These are phyloP conservation scores for Ganoderma boninense DNA, from an alignment of 1,284 basidiomycete genomes.

Conservation along the genomic window DNA sequence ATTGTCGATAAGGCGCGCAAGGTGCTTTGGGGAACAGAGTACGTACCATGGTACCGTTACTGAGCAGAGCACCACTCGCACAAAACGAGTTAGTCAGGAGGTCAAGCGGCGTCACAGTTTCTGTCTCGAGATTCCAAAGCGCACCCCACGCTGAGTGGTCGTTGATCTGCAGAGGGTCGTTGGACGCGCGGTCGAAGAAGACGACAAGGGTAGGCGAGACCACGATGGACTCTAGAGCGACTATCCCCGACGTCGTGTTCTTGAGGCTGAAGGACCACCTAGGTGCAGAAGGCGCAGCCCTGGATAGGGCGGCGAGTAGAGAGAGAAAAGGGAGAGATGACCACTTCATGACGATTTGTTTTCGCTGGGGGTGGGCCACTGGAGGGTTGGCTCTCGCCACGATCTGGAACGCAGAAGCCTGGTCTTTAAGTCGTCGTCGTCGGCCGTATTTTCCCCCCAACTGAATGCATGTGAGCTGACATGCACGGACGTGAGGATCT, in stretches of 20 bases:
- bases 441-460: not conserved
- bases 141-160: conserved; percentile 23
- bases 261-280: conserved; percentile 31
- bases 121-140: conserved; percentile 41
- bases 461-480: not conserved
- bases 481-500: not conserved
- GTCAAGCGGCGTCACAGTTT: conserved; percentile 17
- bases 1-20: not conserved
- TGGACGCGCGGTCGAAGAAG: conserved; percentile 53
- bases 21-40: too few relatives aligned
- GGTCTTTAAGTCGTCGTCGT: not conserved
- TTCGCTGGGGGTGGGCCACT: not conserved
- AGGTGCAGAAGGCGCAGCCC: conserved; percentile 17
- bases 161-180: conserved; percentile 36
- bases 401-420: not conserved
- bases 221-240: conserved; percentile 55
- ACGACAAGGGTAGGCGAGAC: conserved; percentile 54
- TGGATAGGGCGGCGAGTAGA: not conserved
- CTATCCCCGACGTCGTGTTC: conserved; percentile 52
- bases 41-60: conserved; percentile 55
- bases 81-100: conserved; percentile 23
- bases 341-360: not conserved
- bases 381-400: not conserved
- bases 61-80: conserved; percentile 47
- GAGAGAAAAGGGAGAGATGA: not conserved